Base-by-base conservation (phyloP, 2,329 filamentous ascomycete species). In the Fusarium guadeloupense region DNA sequence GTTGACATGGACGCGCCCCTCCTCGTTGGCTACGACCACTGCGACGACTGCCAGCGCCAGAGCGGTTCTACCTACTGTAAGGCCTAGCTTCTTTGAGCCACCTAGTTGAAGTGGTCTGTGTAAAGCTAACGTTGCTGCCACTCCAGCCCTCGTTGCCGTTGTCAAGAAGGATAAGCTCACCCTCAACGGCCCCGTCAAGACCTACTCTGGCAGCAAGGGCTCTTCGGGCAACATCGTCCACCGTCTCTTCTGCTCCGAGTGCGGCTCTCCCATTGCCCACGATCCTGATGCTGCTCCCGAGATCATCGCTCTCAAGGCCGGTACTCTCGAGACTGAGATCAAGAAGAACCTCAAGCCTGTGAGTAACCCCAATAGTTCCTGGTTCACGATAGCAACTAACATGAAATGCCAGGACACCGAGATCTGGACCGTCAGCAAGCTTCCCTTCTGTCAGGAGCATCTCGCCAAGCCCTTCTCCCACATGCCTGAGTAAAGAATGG, bases 11-110 rank as follows among this genome's bases (percentile, higher is more conserved):
- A 84, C 21, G 77, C 75, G 42, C 82, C 82, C 47, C 70, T 83
- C 49, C 37, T 83, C 74, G 85, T 84, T 45, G 87, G 83, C 62
- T 89, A 90, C 74, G 89, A 90, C 72, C 87, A 90, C 80, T 90
- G 87, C 70, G 87, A 90, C 71, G 87, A 89, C 76, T 90, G 87
- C 81, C 87, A 90, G 77, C 86, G 87, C 71, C 87, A 90, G 77
- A 83, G 77, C 44, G 87, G 87, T 63, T 89, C 86, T 16, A 89
- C 87, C 54, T 90, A 90, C 75, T 89, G 85, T 87, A 75, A 62
- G 83, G 72, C n/a, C 23, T 17, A 34, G 30, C 19, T 37, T 13
- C 30, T 26, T 10, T 7, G 19, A 25, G 35, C 23, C 1, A 33
- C 9, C 2, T 2, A 4, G 4, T 28, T 20, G 12, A 10, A 25